Conservation (phyloP, 2,329 filamentous ascomycete species). For the Furcasterigmium furcatum region DNA sequence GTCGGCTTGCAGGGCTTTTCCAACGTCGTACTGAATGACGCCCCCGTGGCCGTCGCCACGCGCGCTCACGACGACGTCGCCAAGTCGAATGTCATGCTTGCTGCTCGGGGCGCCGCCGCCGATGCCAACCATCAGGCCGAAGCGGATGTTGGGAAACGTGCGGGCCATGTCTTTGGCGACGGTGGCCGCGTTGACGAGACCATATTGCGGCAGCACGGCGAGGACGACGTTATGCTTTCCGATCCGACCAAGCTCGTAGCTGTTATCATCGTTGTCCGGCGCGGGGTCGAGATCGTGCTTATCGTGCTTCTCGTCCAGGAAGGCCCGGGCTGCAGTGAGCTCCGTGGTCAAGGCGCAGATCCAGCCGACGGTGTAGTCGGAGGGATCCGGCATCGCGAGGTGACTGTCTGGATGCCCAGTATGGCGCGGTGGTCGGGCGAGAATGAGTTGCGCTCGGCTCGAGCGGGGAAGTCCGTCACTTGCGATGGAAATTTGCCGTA, state of each 20-base stretch:
- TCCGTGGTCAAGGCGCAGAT: constrained; percentile 26
- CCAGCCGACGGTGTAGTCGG: constrained; percentile 25
- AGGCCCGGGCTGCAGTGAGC: constrained; percentile 20
- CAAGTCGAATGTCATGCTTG: constrained; percentile 6
- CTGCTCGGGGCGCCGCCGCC: constrained; percentile 2
- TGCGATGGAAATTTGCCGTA: no score
- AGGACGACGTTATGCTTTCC: constrained; percentile 31
- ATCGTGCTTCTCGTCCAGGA: constrained; percentile 23
- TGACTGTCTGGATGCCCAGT: no score
- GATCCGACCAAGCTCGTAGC: constrained; percentile 26
- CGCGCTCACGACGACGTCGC: constrained; percentile 10
- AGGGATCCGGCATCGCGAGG: background rate
- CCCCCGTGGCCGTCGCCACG: background rate
- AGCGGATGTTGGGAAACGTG: constrained; percentile 15
- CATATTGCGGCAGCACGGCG: constrained; percentile 20
- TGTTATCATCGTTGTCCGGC: constrained; percentile 14
- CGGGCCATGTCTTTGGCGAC: constrained; percentile 21
- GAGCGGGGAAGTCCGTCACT: no score
- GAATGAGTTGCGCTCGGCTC: no score
- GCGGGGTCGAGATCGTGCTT: constrained; percentile 3
- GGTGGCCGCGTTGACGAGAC: constrained; percentile 17
- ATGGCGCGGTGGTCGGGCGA: no score
- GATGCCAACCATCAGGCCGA: constrained; percentile 6
- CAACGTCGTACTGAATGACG: constrained; percentile 11
- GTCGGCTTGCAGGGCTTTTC: constrained; percentile 7